A percentile compares a stretch with the other conserved stretches of the same genome.
Conservation (phyloP, 495 filamentous ascomycete species). For the Annulohypoxylon stygium region DNA sequence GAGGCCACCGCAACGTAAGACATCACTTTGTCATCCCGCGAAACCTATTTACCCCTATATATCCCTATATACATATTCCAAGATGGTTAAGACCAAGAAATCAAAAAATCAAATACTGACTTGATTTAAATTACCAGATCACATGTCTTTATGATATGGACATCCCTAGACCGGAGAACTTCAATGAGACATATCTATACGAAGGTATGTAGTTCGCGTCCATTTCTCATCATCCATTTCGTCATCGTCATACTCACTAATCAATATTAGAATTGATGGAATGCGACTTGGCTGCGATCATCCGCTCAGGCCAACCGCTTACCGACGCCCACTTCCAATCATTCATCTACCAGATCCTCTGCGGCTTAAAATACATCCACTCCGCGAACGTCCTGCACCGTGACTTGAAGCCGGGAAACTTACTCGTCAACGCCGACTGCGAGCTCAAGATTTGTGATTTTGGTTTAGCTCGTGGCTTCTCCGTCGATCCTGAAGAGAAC, state of each 20-base stretch:
- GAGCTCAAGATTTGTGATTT: constrained; percentile 99
- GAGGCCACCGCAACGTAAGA: constrained; percentile 76
- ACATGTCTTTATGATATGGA: constrained; percentile 99
- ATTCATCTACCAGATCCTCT: constrained; percentile 94
- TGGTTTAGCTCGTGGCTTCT: constrained; percentile 94
- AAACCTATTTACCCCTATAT: background rate
- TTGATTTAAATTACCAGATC: constrained; percentile 70
- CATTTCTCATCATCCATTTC: background rate
- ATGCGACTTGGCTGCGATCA: constrained; percentile 97
- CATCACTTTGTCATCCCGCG: no score
- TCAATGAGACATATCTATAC: constrained; percentile 99
- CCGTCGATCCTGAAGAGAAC: constrained; percentile 97
- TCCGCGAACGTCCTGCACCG: constrained; percentile 97
- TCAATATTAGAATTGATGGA: constrained; percentile 90
- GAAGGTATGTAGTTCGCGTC: constrained; percentile 73
- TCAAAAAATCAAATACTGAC: constrained; percentile 6
- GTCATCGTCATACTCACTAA: constrained; percentile 11
- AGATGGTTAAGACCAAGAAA: background rate
- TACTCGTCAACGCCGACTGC: constrained; percentile 98
- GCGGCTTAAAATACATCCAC: constrained; percentile 98
- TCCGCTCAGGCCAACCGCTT: constrained; percentile 93
- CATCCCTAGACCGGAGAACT: constrained; percentile 96
- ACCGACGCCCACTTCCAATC: constrained; percentile 97
- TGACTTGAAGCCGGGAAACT: constrained; percentile 95
- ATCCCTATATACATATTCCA: no score